Conservation (phyloP, 2,329 filamentous ascomycete species). For the Diaporthe sp. region DNA sequence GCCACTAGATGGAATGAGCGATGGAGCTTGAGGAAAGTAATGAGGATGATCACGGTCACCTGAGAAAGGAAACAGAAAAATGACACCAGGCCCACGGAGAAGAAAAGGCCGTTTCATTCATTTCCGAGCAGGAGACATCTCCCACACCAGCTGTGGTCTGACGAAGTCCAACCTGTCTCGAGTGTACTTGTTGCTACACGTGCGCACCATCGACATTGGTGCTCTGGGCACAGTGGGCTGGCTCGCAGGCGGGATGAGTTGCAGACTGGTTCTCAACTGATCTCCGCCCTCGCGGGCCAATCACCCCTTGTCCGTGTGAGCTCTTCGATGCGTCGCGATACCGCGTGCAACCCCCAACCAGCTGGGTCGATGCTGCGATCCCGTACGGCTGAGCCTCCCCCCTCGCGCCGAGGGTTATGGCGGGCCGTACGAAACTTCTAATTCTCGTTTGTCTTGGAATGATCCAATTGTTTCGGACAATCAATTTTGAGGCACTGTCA, state of each 20-base stretch:
- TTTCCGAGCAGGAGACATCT: conserved; percentile 48
- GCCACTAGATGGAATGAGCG: conserved; percentile 48
- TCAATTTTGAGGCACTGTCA: conserved; percentile 32
- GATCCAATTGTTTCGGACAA: conserved; percentile 42
- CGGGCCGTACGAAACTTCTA: conserved; percentile 49
- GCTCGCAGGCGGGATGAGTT: conserved; percentile 40
- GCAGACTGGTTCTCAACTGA: conserved; percentile 39
- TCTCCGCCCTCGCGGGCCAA: not conserved
- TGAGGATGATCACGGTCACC: conserved; percentile 49
- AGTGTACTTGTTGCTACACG: conserved; percentile 50
- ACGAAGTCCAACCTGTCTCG: conserved; percentile 47
- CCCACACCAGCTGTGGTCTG: conserved; percentile 41
- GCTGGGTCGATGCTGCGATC: conserved; percentile 70
- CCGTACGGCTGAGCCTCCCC: conserved; percentile 51
- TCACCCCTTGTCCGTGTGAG: conserved; percentile 56
- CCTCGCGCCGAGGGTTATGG: conserved; percentile 31
- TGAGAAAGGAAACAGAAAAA: conserved; percentile 44
- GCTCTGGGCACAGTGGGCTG: conserved; percentile 45
- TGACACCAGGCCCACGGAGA: conserved; percentile 44
- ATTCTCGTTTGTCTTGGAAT: conserved; percentile 51
- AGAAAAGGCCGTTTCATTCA: conserved; percentile 50
- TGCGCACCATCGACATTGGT: conserved; percentile 51
- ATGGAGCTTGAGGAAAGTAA: conserved; percentile 42
- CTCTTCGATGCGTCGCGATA: conserved; percentile 54
- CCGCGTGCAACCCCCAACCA: conserved; percentile 49